Evolutionary conservation across 2,329 filamentous ascomycete genomes (phyloP), one percentile per base, ranked within the genome.

Genomic region (Neocucurbitaria cava): DNA sequence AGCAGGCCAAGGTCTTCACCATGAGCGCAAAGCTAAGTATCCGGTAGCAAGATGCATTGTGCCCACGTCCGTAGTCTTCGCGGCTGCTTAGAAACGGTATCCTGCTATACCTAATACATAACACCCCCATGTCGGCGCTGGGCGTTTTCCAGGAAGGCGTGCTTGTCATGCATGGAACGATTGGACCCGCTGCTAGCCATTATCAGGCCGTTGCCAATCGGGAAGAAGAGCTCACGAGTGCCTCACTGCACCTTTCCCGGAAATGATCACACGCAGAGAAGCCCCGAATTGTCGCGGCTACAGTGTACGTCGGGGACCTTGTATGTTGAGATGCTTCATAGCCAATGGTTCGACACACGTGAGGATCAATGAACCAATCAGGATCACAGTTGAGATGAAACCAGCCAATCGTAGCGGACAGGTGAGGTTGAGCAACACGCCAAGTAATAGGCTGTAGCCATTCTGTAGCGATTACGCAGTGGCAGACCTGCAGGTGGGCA

Each of bases 301-400:
- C 51, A 52, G 50, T 48, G 31, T 38, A 24, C 35, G 43, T 43
- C 35, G 35, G 33, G 40, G 43, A 44, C 26, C 4, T 18, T 31
- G 1, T 21, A 15, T 39, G 30, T 30, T 15, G 38, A 9, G 24
- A 15, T 42, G 10, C 41, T 52, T 40, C 21, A 11, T 23, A 57
- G 30, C 63, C 59, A 61, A 62, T 55, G 33, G 56, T 47, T 24
- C 5, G 28, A 36, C 20, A 41, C 52, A 63, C 56, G 56, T 59
- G 63, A 63, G 47, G 24, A 39, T 17, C 8, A 26, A 38, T 30
- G 10, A 52, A n/a, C 58, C 56, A 61, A 61, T 61, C 20, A 46
- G 59, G 21, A 15, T 21, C n/a, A 59, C 64, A 66, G 62, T 61
- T 64, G 66, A 61, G 59, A 46, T 9, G 11, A 28, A 23, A 26